A percentile compares a stretch with the other conserved stretches of the same genome.
Conservation (phyloP, 1,139 yeast species). For the Geotrichum aggregatum region DNA sequence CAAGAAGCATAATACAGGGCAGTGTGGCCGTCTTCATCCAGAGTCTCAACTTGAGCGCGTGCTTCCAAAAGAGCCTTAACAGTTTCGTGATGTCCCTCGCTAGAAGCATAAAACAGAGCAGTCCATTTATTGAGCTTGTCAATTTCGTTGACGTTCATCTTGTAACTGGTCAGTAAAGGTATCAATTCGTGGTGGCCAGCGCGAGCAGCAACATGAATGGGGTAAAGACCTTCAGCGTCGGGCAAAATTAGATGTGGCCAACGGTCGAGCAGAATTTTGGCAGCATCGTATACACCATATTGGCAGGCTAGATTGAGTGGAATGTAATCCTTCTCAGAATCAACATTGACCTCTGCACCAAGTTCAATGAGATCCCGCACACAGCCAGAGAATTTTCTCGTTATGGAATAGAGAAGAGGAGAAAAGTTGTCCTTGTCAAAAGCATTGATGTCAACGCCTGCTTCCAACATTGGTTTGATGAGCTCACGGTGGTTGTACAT, state of each 20-base stretch:
- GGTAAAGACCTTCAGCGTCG: conserved; percentile 63
- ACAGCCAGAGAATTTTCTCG: conserved; percentile 57
- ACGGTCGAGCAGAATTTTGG: conserved; percentile 52
- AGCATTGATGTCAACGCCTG: conserved; percentile 39
- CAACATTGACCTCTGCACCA: conserved; percentile 43
- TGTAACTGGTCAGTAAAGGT: conserved; percentile 61
- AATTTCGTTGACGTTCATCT: conserved; percentile 71
- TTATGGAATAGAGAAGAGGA: conserved; percentile 75
- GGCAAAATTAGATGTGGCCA: conserved; percentile 37
- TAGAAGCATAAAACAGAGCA: conserved; percentile 84
- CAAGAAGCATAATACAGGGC: conserved; percentile 89
- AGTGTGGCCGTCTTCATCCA: conserved; percentile 80
- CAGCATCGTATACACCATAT: conserved; percentile 69
- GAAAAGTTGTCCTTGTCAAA: conserved; percentile 48
- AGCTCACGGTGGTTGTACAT: conserved; percentile 38
- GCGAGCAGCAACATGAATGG: conserved; percentile 83
- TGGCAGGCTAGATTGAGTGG: conserved; percentile 91
- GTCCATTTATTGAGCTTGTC: conserved; percentile 93
- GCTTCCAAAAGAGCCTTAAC: conserved; percentile 65
- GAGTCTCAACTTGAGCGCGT: conserved; percentile 66
- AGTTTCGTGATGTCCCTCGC: conserved; percentile 73
- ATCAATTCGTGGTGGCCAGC: conserved; percentile 73
- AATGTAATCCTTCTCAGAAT: conserved; percentile 50
- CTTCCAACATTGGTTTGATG: conserved; percentile 35
- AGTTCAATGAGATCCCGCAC: conserved; percentile 46